These are phyloP conservation scores for Coprinopsis sp. DNA, from an alignment of 768 basidiomycete genomes.

Conservation along the genomic window DNA sequence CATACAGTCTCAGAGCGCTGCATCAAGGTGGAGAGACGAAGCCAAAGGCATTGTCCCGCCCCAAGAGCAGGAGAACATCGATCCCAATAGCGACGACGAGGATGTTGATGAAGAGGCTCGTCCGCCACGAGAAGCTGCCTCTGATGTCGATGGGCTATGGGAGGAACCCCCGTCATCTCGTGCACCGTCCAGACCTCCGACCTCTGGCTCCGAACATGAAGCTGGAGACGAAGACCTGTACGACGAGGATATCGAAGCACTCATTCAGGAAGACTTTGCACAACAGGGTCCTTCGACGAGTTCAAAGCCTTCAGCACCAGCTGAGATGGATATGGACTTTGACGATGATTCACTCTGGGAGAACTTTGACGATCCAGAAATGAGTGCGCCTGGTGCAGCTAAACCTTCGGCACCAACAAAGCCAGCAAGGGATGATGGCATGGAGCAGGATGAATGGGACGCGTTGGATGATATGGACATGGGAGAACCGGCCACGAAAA, in stretches of 20 bases:
- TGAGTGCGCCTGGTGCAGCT: conserved; percentile 4
- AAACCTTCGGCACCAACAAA: conserved; percentile 14
- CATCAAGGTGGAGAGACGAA: conserved; percentile 79
- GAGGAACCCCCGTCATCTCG: conserved; percentile 17
- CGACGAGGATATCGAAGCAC: conserved; percentile 43
- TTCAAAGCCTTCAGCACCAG: background rate
- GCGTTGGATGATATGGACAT: conserved; percentile 11
- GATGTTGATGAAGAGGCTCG: conserved; percentile 8
- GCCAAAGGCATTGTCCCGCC: conserved; percentile 32
- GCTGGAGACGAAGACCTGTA: conserved; percentile 14
- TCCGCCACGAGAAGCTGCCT: background rate
- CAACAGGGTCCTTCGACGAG: conserved; percentile 4
- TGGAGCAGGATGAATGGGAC: conserved; percentile 24
- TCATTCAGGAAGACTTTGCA: conserved; percentile 37
- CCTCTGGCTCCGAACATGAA: conserved; percentile 16
- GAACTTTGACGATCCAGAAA: conserved; percentile 42
- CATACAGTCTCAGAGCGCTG: conserved; percentile 44
- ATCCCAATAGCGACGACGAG: conserved; percentile 14
- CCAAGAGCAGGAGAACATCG: conserved; percentile 11
- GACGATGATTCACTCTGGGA: conserved; percentile 72
- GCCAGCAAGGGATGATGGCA: conserved; percentile 18
- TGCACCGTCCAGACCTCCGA: conserved; percentile 15
- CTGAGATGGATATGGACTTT: conserved; percentile 13
- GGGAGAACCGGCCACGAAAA: conserved; percentile 3
- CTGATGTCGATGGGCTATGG: background rate